Base-by-base conservation (phyloP, 177 flowering plant species). In the Telopea speciosissima region DNA sequence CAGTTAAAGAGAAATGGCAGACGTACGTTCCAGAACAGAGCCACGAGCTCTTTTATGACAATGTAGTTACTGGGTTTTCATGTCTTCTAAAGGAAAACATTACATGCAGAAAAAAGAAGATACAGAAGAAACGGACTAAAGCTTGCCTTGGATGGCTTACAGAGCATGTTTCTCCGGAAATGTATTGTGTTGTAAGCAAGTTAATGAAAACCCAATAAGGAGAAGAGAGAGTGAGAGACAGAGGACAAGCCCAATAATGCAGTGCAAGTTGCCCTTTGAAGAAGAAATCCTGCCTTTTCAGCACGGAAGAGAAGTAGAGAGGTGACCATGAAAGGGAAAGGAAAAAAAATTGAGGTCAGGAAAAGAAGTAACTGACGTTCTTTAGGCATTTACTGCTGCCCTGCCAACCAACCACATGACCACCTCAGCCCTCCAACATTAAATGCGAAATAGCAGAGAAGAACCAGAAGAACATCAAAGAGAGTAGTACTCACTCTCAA, bases 321-420 rank as follows among this genome's bases (percentile, higher is more conserved):
- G 4, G 0, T 36, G 40, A 36, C 40, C 40, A 36, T 5, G 40
- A 36, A 36, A 19, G 21, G 5, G 17, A 19, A 52, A 52, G 14
- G 5, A 19, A 52, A 14, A 52, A 52, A 19, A 19, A 3, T 19
- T 52, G 58, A 14, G 58, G 19, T 14, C 19, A 1, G n/a, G n/a
- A 28, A 24, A 62, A 12, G 42, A 23, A 44, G 49, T 36, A 60
- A 33, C 31, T 13, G 74, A 25, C 17, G 52, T 24, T 13, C 61
- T n/a, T 36, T 14, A 64, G 22, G 68, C 73, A 65, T 70, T 69
- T 26, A 66, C 62, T 70, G 67, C 40, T 36, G 9, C 40, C 9
- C 40, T 36, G 9, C 40, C 9, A 36, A 36, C 40, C 56, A 2
- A 62, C 56, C 61, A 70, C 66, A 61, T 70, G 73, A 24, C 19